These are phyloP conservation scores for Cunninghamia lanceolata DNA, from an alignment of 75 land plant genomes.

Conservation along the genomic window DNA sequence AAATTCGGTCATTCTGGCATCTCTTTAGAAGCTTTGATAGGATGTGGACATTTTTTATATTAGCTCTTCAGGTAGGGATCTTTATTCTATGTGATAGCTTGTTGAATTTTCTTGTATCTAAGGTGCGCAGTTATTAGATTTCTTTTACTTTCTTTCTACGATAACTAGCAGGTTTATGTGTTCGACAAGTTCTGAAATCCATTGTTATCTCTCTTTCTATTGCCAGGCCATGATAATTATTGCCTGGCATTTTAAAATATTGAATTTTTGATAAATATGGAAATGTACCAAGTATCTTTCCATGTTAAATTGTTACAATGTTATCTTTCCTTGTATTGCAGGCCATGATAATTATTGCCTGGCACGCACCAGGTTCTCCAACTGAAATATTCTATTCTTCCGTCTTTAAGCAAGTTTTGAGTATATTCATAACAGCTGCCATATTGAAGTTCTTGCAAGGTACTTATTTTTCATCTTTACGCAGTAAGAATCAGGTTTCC, in stretches of 20 bases:
- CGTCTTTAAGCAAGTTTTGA: conserved; percentile 63
- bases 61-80: conserved; percentile 69
- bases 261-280: background rate
- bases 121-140: background rate
- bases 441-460: conserved; percentile 77
- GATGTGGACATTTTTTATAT: conserved; percentile 85
- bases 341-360: conserved; percentile 92
- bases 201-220: background rate
- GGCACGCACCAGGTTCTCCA: conserved; percentile 58
- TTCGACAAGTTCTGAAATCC: background rate
- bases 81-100: background rate
- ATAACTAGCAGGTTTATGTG: background rate
- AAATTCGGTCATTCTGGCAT: conserved; percentile 92
- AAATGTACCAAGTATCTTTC: background rate
- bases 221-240: conserved; percentile 82
- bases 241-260: conserved; percentile 14
- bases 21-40: conserved; percentile 91
- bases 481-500: background rate
- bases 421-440: conserved; percentile 90
- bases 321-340: conserved; percentile 14
- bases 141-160: background rate
- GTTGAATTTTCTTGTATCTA: background rate
- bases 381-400: conserved; percentile 43
- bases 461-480: conserved; percentile 16
- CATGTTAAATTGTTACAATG: background rate